Base-by-base conservation (phyloP, 208 protist genomes). In the Acanthamoeba divionensis region DNA sequence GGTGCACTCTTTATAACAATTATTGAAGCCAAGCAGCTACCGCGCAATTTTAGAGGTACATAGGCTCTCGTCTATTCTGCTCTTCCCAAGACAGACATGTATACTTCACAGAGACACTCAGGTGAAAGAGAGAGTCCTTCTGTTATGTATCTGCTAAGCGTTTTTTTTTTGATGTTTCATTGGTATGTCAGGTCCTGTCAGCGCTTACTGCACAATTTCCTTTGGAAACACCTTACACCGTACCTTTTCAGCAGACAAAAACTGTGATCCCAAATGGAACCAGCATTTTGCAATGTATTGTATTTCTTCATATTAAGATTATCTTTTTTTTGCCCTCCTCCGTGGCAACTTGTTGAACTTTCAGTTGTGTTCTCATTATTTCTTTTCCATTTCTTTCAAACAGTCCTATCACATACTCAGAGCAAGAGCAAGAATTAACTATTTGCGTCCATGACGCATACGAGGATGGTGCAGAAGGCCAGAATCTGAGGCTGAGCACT, bases 191-290 rank as follows among this genome's bases (percentile, higher is more conserved):
- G 65, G 65, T 75, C 65, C 65, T 38, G 26, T 38, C 1, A n/a
- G 65, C 57, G n/a, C 26, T 33, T 75, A 75, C 31, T 75, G 65
- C 31, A 75, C 65, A 38, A 26, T 75, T 33, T 26, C 65, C 21
- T 75, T n/a, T 75, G 65, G 31, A 0, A 38, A 26, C 65, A 75
- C 65, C 18, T 75, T 75, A 26, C n/a, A 75, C n/a, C 21, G 65
- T 3, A n/a, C 65, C 21, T 29, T 38, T n/a, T 0, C 65, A 45
- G 65, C 65, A 26, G 26, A 26, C 18, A 75, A 38, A n/a, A 38
- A n/a, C n/a, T 75, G 29, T 31, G 24, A 63, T n/a, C 65, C 65
- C 65, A 75, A 75, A 33, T 75, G 65, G 65, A n/a, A n/a, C n/a
- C 65, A 75, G 5, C 21, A 5, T n/a, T 63, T 63, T 63, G 55